Base-by-base conservation (phyloP, 2,329 filamentous ascomycete genomes). In the Xylaria digitata region DNA sequence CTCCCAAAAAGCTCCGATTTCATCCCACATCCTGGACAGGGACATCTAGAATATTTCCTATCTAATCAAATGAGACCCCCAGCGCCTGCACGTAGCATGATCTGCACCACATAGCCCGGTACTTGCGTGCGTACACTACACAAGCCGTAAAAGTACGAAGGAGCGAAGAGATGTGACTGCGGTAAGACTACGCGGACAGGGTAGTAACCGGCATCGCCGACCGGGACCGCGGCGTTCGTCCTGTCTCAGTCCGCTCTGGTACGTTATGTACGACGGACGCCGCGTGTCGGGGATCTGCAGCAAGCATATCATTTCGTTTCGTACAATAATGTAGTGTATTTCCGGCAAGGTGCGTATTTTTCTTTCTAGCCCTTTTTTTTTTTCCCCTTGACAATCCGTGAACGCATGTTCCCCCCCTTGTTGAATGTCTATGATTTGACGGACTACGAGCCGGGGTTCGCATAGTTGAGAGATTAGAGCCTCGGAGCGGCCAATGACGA, bases 161-260 rank as follows among this genome's bases (percentile, higher is more conserved):
- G 49, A 50, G 42, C 23, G 34, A 7, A 40, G 42, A 37, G 26
- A 52, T 40, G 30, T 46, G 8, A 19, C 56, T 34, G 58, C 19
- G 32, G 42, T 50, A 56, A 56, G 45, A 52, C 17, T 32, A 19
- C 23, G 37, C 19, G 30, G 40, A 55, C 48, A 59, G 54, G 32
- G 59, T 66, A 32, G 49, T 48, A 66, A 34, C 66, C 66, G 66
- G 66, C 55, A 48, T 57, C 55, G 63, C 66, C 66, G 66, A 60
- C 32, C 6, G 58, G 30, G 42, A 50, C 19, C 15, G 45, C 40
- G 48, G 26, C 58, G 46, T 26, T 46, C 17, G 21, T 42, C 34
- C 17, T 11, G 17, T 40, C 34, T 42, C 7, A 11, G 32, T 57
- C 11, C 30, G 37, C 53, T n/a, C 13, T 17, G 52, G 63, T 32